These are phyloP conservation scores for Fusarium sp. DNA, from an alignment of 2,329 filamentous ascomycete species.

Conservation along the genomic window DNA sequence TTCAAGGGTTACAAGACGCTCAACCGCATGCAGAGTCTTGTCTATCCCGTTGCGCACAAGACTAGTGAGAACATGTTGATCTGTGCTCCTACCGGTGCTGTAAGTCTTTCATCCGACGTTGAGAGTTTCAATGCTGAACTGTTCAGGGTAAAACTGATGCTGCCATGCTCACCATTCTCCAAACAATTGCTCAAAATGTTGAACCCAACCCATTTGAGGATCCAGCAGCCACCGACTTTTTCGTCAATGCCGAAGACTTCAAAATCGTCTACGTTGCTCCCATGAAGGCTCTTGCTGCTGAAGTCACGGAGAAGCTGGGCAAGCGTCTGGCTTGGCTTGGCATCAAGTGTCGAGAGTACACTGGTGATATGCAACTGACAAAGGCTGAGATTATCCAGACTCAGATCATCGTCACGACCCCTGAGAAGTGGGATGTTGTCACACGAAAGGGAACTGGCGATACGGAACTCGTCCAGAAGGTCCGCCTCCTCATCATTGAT, in stretches of 20 bases:
- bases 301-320: conserved; percentile 94
- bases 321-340: conserved; percentile 94
- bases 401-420: conserved; percentile 98
- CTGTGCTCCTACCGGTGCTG: conserved; percentile 94
- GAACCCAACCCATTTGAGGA: conserved; percentile 83
- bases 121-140: conserved; percentile 22
- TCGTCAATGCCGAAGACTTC: conserved; percentile 87
- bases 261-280: conserved; percentile 99
- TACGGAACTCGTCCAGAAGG: conserved; percentile 97
- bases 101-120: conserved; percentile 52
- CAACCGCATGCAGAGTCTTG: conserved; percentile 97
- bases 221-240: conserved; percentile 79
- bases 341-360: conserved; percentile 91
- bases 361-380: conserved; percentile 98
- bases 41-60: conserved; percentile 94
- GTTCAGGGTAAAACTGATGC: conserved; percentile 92
- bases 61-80: conserved; percentile 99
- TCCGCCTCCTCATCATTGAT: conserved; percentile 94
- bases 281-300: conserved; percentile 97
- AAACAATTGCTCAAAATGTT: conserved; percentile 88
- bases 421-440: conserved; percentile 99
- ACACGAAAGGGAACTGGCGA: conserved; percentile 97
- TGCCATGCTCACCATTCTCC: conserved; percentile 95
- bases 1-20: conserved; percentile 94
- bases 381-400: conserved; percentile 96